Evolutionary conservation across 2,329 filamentous ascomycete species (phyloP).

Genomic region (Fusarium denticulatum): DNA sequence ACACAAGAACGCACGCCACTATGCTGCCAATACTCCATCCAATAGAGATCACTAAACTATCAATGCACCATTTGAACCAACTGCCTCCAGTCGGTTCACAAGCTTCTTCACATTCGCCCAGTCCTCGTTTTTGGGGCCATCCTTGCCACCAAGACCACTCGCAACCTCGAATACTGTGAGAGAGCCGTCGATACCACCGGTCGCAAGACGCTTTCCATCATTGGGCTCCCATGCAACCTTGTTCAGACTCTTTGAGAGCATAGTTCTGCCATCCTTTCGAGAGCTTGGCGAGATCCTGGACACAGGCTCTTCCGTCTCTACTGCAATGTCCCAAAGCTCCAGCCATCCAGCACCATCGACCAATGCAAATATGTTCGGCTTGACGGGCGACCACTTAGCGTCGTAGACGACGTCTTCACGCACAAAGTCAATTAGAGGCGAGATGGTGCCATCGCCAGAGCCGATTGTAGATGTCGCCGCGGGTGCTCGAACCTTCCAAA

Average conservation of each 20-base stretch:
- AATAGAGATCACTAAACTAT: conserved; percentile 47
- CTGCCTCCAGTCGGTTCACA: conserved; percentile 77
- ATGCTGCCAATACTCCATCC: conserved; percentile 30
- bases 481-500: conserved; percentile 92
- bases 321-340: conserved; percentile 94
- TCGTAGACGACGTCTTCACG: conserved; percentile 98
- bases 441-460: conserved; percentile 63
- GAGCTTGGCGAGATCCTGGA: conserved; percentile 79
- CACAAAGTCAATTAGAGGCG: conserved; percentile 87
- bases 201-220: conserved; percentile 87
- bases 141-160: conserved; percentile 81
- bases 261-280: conserved; percentile 71
- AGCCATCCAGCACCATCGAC: conserved; percentile 93
- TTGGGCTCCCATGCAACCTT: conserved; percentile 93
- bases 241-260: conserved; percentile 88
- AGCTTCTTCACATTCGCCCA: conserved; percentile 95
- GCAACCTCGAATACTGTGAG: conserved; percentile 95
- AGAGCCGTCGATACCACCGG: conserved; percentile 90
- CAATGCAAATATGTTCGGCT: conserved; percentile 92
- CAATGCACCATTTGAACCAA: conserved; percentile 61
- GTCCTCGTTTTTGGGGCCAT: conserved; percentile 84
- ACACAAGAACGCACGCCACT: conserved; percentile 25
- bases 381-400: conserved; percentile 92
- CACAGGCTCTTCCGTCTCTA: conserved; percentile 91
- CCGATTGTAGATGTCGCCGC: conserved; percentile 74